Conservation (phyloP, 75 land plant species). For the Picea glauca region DNA sequence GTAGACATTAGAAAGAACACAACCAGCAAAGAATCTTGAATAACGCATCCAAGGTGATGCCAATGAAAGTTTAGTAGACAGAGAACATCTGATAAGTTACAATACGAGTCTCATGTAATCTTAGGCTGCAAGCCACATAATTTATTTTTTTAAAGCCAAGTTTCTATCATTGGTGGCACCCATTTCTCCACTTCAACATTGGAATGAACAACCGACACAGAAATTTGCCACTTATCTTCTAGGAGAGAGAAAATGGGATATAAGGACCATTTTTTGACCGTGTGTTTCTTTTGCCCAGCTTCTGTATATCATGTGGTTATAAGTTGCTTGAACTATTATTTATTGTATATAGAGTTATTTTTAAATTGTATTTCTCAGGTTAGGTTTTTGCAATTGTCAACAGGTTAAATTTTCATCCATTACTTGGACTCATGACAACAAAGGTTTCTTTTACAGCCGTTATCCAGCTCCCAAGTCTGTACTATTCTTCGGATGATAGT, state of each 20-base stretch:
- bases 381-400: background rate
- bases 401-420: constrained; percentile 94
- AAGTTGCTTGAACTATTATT: constrained; percentile 39
- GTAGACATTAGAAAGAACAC: too few relatives aligned
- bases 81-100: background rate
- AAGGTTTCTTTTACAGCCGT: constrained; percentile 96
- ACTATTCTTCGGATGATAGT: background rate
- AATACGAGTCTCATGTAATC: background rate
- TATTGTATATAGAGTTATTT: background rate
- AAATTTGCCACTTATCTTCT: background rate
- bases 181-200: too few relatives aligned
- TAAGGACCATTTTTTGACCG: too few relatives aligned
- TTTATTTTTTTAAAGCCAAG: too few relatives aligned
- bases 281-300: too few relatives aligned
- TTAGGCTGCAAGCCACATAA: background rate
- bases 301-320: constrained; percentile 3
- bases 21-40: too few relatives aligned
- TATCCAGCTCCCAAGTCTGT: constrained; percentile 89
- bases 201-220: background rate
- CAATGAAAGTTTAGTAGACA: background rate
- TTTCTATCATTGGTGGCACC: too few relatives aligned
- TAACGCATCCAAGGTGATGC: background rate
- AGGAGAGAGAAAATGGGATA: too few relatives aligned
- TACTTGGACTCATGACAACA: constrained; percentile 93
- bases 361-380: background rate